Percentiles rank a stretch among this genome's conserved stretches.
Evolutionary conservation across 176 grass and related monocot species (phyloP).

Genomic region (Poa pratensis): DNA sequence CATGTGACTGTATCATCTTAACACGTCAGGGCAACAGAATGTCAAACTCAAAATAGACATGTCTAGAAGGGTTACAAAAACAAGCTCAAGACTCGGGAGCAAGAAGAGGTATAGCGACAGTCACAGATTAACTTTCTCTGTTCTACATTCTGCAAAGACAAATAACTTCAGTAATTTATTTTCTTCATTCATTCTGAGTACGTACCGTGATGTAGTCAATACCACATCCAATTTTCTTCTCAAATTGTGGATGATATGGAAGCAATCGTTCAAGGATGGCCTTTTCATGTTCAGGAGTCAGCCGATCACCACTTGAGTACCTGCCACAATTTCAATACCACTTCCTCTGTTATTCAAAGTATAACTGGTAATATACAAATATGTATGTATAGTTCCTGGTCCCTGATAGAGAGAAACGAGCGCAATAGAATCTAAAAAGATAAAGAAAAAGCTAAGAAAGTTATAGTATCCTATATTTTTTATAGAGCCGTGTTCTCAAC

Average conservation of each 20-base stretch:
- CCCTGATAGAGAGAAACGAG: neutral
- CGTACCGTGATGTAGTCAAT: conserved; percentile 85
- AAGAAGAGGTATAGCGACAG: neutral
- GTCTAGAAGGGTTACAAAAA: neutral
- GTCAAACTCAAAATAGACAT: neutral
- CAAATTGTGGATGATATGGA: conserved; percentile 88
- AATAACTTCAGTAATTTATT: neutral
- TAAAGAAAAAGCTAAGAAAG: neutral
- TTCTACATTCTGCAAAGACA: neutral
- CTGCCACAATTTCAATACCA: conserved; percentile 46
- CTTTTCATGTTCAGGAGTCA: conserved; percentile 84
- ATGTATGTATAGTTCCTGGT: neutral
- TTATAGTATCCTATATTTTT: neutral
- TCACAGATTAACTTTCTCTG: neutral
- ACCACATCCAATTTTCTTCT: conserved; percentile 94
- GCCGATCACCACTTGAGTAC: conserved; percentile 72
- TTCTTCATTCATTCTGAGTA: neutral
- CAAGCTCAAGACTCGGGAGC: neutral
- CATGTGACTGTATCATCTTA: conserved; percentile 3
- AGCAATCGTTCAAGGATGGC: conserved; percentile 84
- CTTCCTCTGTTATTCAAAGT: neutral
- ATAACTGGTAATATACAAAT: conserved; percentile 12
- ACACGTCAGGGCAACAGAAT: conserved; percentile 23
- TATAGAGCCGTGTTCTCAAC: neutral
- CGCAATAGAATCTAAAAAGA: neutral